Conservation (phyloP, 192 early-diverging fungal genomes). For the Haplosporangium gracile region DNA sequence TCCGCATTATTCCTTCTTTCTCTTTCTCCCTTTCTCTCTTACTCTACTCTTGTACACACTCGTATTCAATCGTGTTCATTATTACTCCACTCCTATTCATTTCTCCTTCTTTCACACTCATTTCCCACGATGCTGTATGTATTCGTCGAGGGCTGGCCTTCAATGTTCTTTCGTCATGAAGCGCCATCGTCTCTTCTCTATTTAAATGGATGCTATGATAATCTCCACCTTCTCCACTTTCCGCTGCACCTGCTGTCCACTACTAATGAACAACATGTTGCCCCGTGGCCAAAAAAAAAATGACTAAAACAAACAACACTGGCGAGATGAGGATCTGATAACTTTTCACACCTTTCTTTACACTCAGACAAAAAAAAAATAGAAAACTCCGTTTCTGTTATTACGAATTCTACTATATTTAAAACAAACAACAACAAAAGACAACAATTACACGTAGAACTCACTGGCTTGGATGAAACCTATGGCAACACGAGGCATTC, state of each 20-base stretch:
- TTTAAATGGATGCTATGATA: background rate
- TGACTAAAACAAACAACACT: too few species aligned
- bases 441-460: background rate
- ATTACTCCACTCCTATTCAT: background rate
- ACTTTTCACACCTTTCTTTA: too few species aligned
- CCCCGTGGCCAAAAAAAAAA: too few species aligned
- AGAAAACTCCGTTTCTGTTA: too few species aligned
- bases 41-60: too few species aligned
- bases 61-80: background rate
- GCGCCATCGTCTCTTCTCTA: background rate
- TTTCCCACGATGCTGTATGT: background rate
- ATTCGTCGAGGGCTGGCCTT: background rate
- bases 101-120: background rate
- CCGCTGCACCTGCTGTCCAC: too few species aligned
- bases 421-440: background rate
- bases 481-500: conserved; percentile 18
- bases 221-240: background rate
- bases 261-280: too few species aligned
- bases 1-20: background rate
- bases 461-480: conserved; percentile 32
- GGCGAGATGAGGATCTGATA: too few species aligned
- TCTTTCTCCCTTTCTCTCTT: background rate
- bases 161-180: background rate
- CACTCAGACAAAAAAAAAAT: too few species aligned
- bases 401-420: background rate